Percentiles rank a stretch among this genome's conserved stretches.
phyloP scores from a whole-genome alignment of 2,329 filamentous ascomycete genomes.

The Elsinoe australis region DNA sequence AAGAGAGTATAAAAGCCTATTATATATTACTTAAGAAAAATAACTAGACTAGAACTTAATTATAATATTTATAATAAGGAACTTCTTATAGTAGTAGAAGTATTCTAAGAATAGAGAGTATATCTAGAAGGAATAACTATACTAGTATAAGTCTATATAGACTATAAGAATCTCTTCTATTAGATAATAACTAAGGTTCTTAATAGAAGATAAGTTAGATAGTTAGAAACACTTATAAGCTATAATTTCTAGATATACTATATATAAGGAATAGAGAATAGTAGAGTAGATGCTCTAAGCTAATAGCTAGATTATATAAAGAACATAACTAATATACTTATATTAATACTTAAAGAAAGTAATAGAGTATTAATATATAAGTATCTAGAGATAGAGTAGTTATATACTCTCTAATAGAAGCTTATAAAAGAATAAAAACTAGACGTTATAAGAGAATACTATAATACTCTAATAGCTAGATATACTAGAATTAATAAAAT shows the following conservation, averaged over 20 bases:
- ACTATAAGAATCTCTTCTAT: conserved; percentile 19
- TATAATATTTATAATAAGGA: conserved; percentile 20
- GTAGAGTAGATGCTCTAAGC: neutral
- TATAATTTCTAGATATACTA: conserved; percentile 20
- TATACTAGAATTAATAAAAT: conserved; percentile 4
- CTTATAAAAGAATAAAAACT: conserved; percentile 1
- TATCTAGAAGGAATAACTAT: conserved; percentile 16
- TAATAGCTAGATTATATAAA: conserved; percentile 3
- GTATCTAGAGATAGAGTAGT: neutral
- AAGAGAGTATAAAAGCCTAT: conserved; percentile 10
- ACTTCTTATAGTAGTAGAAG: conserved; percentile 19
- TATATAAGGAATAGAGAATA: conserved; percentile 4
- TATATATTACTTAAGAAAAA: conserved; percentile 17
- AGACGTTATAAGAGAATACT: neutral
- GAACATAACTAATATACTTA: neutral
- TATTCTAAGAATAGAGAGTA: conserved; percentile 18
- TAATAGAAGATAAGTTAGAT: conserved; percentile 14
- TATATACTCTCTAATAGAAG: neutral
- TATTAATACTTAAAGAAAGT: neutral
- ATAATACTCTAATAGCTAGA: neutral
- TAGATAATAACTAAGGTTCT: conserved; percentile 8
- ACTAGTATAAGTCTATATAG: conserved; percentile 9
- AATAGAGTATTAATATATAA: neutral
- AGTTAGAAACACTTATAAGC: conserved; percentile 15
- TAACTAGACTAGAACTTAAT: conserved; percentile 10